These are phyloP conservation scores for Dothistroma pini DNA, from an alignment of 2,329 filamentous ascomycete species.

Conservation along the genomic window DNA sequence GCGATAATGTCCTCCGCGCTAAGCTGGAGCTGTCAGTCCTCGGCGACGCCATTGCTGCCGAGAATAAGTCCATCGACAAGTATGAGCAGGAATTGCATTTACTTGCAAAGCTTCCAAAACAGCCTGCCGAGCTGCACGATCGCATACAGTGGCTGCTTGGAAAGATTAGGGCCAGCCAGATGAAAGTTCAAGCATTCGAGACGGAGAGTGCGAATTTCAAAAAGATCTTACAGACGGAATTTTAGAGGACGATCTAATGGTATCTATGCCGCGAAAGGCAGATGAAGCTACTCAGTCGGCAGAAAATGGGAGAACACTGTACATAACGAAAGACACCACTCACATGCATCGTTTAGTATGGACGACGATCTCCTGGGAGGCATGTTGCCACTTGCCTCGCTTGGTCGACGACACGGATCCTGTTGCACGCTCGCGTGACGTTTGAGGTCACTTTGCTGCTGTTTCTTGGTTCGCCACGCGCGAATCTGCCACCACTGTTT, in stretches of 20 bases:
- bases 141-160: conserved; percentile 68
- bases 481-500: background rate
- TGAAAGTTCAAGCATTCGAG: conserved; percentile 71
- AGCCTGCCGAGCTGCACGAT: conserved; percentile 63
- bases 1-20: conserved; percentile 69
- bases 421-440: background rate
- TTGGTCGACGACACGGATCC: background rate
- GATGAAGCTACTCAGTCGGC: conserved; percentile 5
- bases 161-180: conserved; percentile 72
- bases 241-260: conserved; percentile 26
- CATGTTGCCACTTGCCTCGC: background rate
- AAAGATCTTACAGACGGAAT: conserved; percentile 61
- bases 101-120: conserved; percentile 66
- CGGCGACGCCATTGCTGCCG: conserved; percentile 64
- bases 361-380: background rate
- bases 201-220: conserved; percentile 67
- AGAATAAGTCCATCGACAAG: conserved; percentile 71
- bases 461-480: background rate
- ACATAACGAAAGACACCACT: conserved; percentile 11
- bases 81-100: conserved; percentile 72
- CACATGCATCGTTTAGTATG: background rate
- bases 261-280: background rate
- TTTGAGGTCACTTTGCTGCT: background rate
- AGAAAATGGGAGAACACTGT: conserved; percentile 12
- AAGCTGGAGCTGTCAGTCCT: conserved; percentile 67